Evolutionary conservation across 805 yeast genomes (phyloP).

Genomic region (Pichia membranifaciens): DNA sequence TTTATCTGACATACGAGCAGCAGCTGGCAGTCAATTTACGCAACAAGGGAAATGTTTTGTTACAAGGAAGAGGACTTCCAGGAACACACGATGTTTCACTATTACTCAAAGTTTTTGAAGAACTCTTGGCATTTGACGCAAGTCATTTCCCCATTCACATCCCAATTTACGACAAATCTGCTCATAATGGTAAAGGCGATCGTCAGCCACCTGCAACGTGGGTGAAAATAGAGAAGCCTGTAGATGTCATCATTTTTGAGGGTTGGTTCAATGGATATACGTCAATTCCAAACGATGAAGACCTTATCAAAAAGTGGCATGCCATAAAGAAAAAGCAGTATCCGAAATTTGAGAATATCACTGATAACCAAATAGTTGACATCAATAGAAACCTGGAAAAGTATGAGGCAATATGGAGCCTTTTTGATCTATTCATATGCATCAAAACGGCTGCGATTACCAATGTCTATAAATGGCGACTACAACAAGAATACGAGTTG

Average conservation of each 20-base stretch:
- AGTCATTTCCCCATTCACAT: slow-evolving; percentile 27
- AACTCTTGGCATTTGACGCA: slow-evolving; percentile 24
- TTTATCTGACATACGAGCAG: slow-evolving; percentile 62
- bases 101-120: slow-evolving; percentile 32
- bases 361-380: slow-evolving; percentile 22
- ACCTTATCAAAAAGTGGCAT: slow-evolving; percentile 27
- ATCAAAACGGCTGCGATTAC: slow-evolving; percentile 53
- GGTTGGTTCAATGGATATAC: slow-evolving; percentile 91
- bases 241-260: slow-evolving; percentile 72
- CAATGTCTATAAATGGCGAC: slow-evolving; percentile 74
- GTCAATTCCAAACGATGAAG: slow-evolving; percentile 32
- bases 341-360: slow-evolving; percentile 18
- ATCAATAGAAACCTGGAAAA: slow-evolving; percentile 48
- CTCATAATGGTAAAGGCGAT: slow-evolving; percentile 72
- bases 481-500: slow-evolving; percentile 65
- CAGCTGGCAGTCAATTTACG: slow-evolving; percentile 43
- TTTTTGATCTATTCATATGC: slow-evolving; percentile 55
- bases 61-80: slow-evolving; percentile 80
- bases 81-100: slow-evolving; percentile 81
- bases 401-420: slow-evolving; percentile 52
- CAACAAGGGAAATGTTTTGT: slow-evolving; percentile 37
- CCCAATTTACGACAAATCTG: slow-evolving; percentile 79
- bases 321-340: slow-evolving; percentile 14
- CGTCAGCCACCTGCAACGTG: slow-evolving; percentile 40
- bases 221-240: slow-evolving; percentile 31